phyloP scores from a whole-genome alignment of 2,329 filamentous ascomycete species.

The Mycosphaerella arachidis region DNA sequence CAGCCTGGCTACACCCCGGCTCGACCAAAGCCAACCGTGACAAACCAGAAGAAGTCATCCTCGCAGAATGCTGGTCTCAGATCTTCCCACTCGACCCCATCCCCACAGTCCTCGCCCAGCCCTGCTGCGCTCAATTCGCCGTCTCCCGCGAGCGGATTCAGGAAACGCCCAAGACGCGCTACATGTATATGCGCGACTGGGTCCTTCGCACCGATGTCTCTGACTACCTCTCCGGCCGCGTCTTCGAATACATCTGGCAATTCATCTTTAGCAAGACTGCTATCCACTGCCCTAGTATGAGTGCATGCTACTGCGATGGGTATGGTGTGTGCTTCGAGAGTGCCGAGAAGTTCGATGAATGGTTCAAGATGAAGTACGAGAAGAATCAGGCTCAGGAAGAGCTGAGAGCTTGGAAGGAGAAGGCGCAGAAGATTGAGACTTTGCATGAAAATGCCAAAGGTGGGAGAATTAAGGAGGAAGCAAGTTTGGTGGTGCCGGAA shows the following conservation, averaged over 20 bases:
- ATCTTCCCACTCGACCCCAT: slow-evolving; percentile 47
- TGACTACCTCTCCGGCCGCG: slow-evolving; percentile 54
- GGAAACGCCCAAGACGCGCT: slow-evolving; percentile 49
- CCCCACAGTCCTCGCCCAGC: slow-evolving; percentile 52
- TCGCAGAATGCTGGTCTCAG: slow-evolving; percentile 45
- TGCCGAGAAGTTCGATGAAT: slow-evolving; percentile 46
- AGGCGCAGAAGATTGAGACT: slow-evolving; percentile 35
- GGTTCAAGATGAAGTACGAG: slow-evolving; percentile 43
- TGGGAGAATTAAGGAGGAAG: slow-evolving; percentile 39
- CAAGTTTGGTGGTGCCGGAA: slow-evolving; percentile 36
- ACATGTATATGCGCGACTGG: slow-evolving; percentile 58
- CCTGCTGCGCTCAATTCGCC: slow-evolving; percentile 63
- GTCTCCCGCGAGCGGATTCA: slow-evolving; percentile 55
- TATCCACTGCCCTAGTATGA: slow-evolving; percentile 49
- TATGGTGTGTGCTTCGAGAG: slow-evolving; percentile 59
- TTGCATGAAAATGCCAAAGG: slow-evolving; percentile 36
- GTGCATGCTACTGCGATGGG: slow-evolving; percentile 60
- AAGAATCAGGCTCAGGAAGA: slow-evolving; percentile 40
- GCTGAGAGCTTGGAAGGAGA: slow-evolving; percentile 40
- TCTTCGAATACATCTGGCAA: slow-evolving; percentile 64
- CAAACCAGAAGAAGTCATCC: slow-evolving; percentile 43
- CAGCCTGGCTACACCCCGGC: slow-evolving; percentile 50
- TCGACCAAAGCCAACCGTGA: slow-evolving; percentile 31
- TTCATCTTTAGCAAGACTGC: slow-evolving; percentile 54
- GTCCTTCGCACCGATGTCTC: slow-evolving; percentile 52